phyloP scores from a whole-genome alignment of 805 yeast species.

The Blastobotrys chiropterorum region DNA sequence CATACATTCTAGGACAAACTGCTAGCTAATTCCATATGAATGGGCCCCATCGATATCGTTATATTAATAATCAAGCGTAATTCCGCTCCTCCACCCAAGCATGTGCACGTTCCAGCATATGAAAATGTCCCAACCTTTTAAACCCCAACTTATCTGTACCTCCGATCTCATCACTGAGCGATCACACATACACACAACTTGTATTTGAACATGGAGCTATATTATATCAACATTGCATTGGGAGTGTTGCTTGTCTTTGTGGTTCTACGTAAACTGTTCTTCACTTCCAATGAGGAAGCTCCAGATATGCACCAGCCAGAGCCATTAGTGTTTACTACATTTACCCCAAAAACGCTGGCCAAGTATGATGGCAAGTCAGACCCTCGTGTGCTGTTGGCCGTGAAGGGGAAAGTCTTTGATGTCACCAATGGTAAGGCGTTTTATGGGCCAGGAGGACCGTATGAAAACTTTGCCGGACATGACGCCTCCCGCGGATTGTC shows the following conservation, averaged over 20 bases:
- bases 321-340: constrained; percentile 36
- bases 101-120: neutral
- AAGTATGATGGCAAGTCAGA: constrained; percentile 78
- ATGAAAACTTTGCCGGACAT: constrained; percentile 89
- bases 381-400: constrained; percentile 74
- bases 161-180: neutral
- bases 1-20: neutral
- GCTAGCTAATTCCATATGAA: too few relatives aligned
- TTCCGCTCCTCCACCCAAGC: neutral
- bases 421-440: constrained; percentile 73
- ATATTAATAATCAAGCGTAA: neutral
- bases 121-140: neutral
- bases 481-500: constrained; percentile 95
- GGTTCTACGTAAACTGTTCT: neutral
- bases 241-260: neutral
- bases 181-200: neutral
- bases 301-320: constrained; percentile 10
- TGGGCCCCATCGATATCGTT: too few relatives aligned
- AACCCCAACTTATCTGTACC: neutral
- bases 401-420: constrained; percentile 82
- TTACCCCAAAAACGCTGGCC: constrained; percentile 68
- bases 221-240: neutral
- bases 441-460: constrained; percentile 96
- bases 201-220: neutral
- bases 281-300: neutral